Evolutionary conservation across 2,329 filamentous ascomycete species (phyloP).

Genomic region (Fusarium sp.): DNA sequence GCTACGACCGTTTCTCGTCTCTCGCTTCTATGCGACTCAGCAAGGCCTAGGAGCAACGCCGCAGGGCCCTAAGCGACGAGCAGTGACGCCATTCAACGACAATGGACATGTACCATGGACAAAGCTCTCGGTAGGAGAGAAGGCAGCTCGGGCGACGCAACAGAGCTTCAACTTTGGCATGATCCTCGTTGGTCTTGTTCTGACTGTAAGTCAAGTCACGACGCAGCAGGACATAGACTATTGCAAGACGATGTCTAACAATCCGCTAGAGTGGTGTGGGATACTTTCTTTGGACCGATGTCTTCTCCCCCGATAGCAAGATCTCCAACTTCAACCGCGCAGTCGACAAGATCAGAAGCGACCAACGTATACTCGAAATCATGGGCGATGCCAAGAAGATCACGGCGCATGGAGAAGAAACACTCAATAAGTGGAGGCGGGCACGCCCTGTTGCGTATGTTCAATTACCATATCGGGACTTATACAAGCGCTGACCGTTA

Average conservation of each 20-base stretch:
- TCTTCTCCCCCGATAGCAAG: slow-evolving; percentile 87
- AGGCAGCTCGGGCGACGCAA: slow-evolving; percentile 86
- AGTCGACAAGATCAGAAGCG: slow-evolving; percentile 80
- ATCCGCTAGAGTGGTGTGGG: slow-evolving; percentile 75
- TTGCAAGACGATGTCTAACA: slow-evolving; percentile 10
- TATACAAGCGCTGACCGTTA: slow-evolving; percentile 45
- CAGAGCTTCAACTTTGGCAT: slow-evolving; percentile 90
- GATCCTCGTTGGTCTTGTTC: slow-evolving; percentile 77
- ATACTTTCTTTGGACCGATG: slow-evolving; percentile 83
- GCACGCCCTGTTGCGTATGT: slow-evolving; percentile 71
- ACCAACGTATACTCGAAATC: slow-evolving; percentile 76
- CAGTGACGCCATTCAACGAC: slow-evolving; percentile 87
- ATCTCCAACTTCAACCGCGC: slow-evolving; percentile 90
- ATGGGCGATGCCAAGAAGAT: slow-evolving; percentile 83
- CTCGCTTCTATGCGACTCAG: slow-evolving; percentile 71
- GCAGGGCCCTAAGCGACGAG: slow-evolving; percentile 68
- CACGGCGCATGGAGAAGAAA: slow-evolving; percentile 83
- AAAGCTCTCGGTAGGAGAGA: slow-evolving; percentile 80
- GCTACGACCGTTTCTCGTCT: slow-evolving; percentile 55
- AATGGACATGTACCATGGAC: slow-evolving; percentile 86
- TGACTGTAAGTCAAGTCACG: slow-evolving; percentile 72
- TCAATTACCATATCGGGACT: neutral
- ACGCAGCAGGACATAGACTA: neutral
- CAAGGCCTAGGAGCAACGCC: slow-evolving; percentile 57
- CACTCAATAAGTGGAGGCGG: slow-evolving; percentile 82